A percentile compares a stretch with the other conserved stretches of the same genome.
Evolutionary conservation across 441 rosid species (phyloP).

Genomic region (Sinapis alba): DNA sequence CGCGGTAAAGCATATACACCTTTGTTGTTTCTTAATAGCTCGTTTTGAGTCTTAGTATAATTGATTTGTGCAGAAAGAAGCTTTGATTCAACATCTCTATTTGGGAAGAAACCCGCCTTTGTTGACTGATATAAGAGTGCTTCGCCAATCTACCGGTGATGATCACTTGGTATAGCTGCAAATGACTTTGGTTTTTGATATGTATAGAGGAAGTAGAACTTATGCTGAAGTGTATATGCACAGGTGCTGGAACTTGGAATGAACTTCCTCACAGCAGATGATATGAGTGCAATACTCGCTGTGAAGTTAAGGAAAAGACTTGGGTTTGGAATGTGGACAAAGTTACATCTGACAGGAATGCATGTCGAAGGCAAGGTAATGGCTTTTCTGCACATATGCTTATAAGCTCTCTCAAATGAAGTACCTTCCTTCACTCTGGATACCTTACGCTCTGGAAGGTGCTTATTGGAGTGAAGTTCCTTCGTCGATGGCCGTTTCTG

Average conservation of each 20-base stretch:
- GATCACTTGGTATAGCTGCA: conserved; percentile 75
- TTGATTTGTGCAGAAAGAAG: conserved; percentile 55
- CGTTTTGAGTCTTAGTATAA: background rate
- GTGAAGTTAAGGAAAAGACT: conserved; percentile 79
- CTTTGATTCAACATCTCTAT: conserved; percentile 73
- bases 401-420: background rate
- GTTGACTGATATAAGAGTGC: conserved; percentile 84
- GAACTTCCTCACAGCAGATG: conserved; percentile 93
- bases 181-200: background rate
- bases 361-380: conserved; percentile 96
- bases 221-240: conserved; percentile 26
- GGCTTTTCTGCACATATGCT: background rate
- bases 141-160: conserved; percentile 64
- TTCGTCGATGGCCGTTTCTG: conserved; percentile 85
- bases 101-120: conserved; percentile 91
- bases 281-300: conserved; percentile 88
- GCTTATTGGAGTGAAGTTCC: conserved; percentile 87
- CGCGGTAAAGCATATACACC: conserved; percentile 55
- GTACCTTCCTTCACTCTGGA: conserved; percentile 1
- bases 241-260: conserved; percentile 92
- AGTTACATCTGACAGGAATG: conserved; percentile 92
- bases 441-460: conserved; percentile 49
- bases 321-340: conserved; percentile 93
- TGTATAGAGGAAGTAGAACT: conserved; percentile 2
- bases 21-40: background rate